Conservation (phyloP, 805 yeast genomes). For the Wickerhamomyces hampshirensis region DNA sequence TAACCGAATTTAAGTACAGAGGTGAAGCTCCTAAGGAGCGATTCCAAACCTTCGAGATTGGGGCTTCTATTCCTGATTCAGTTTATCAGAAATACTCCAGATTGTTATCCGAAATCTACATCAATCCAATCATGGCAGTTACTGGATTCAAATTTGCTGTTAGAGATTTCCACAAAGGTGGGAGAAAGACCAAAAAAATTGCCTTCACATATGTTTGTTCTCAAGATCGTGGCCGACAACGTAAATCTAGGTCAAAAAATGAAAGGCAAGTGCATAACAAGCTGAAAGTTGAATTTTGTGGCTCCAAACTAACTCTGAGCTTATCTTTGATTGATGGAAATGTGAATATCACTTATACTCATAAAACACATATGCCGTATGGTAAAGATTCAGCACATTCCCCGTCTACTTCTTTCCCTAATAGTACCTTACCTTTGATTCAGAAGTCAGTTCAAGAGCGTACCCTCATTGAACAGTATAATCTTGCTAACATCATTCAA, state of each 20-base stretch:
- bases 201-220: slow-evolving; percentile 42
- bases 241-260: slow-evolving; percentile 36
- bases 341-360: slow-evolving; percentile 33
- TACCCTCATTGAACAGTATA: slow-evolving; percentile 7
- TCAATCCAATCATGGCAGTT: slow-evolving; percentile 34
- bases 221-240: slow-evolving; percentile 37
- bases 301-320: slow-evolving; percentile 34
- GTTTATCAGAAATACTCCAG: slow-evolving; percentile 32
- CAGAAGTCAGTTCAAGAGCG: neutral
- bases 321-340: slow-evolving; percentile 35
- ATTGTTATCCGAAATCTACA: slow-evolving; percentile 30
- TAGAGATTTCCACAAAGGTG: slow-evolving; percentile 41
- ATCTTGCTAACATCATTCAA: slow-evolving; percentile 12
- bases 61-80: slow-evolving; percentile 26
- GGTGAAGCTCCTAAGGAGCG: slow-evolving; percentile 27
- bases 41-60: slow-evolving; percentile 31
- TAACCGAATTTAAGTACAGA: slow-evolving; percentile 32
- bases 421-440: neutral
- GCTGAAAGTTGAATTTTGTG: slow-evolving; percentile 37
- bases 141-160: slow-evolving; percentile 41
- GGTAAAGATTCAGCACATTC: no score
- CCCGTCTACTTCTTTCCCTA: neutral
- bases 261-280: slow-evolving; percentile 34
- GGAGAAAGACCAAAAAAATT: slow-evolving; percentile 35
- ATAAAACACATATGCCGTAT: slow-evolving; percentile 36